Evolutionary conservation across 176 grass and related monocot species (phyloP), one percentile per base, ranked within the genome.

Genomic region (Aegilops sharonensis): DNA sequence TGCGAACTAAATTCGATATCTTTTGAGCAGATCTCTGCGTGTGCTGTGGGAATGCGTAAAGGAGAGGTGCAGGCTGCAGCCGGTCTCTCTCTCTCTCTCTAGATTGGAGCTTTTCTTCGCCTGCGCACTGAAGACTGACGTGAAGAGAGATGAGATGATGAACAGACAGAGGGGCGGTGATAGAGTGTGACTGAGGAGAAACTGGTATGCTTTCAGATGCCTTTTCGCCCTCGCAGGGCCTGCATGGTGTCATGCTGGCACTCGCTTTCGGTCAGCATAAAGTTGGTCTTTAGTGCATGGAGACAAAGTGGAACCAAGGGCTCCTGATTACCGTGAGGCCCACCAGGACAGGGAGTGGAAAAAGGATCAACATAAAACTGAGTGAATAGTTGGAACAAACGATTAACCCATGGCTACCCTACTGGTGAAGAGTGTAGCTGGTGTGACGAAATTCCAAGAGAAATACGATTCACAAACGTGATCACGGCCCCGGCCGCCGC

Each of bases 21-120:
- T 72, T 81, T 89, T 89, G 77, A 73, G 70, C 88, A 89, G 60
- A 89, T 85, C 82, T 67, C 30, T 8, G 74, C 27, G 87, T 83
- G 64, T 43, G 80, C 31, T 10, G 64, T 84, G 87, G 75, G 87
- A 64, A 79, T 56, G 75, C 39, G 75, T 42, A 84, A 65, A 87
- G 68, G 39, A 81, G 85, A 76, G 80, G 83, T 31, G 27, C 74
- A 77, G 47, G 74, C 15, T 13, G 77, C 77, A 29, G 61, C 21
- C 34, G 48, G 5, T 39, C 68, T 47, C 9, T 47, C 9, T 40
- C 39, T 10, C 39, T 40, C 9, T 40, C 40, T 47, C 40, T 39
- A 12, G 15, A 12, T 3, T 8, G 42, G 24, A 65, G 52, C 64
- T 32, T 72, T 35, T 35, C 6, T 25, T 25, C n/a, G 47, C 74